These are phyloP conservation scores for Flaveria ramosissima DNA, from an alignment of 129 eudicot genomes.

Conservation along the genomic window DNA sequence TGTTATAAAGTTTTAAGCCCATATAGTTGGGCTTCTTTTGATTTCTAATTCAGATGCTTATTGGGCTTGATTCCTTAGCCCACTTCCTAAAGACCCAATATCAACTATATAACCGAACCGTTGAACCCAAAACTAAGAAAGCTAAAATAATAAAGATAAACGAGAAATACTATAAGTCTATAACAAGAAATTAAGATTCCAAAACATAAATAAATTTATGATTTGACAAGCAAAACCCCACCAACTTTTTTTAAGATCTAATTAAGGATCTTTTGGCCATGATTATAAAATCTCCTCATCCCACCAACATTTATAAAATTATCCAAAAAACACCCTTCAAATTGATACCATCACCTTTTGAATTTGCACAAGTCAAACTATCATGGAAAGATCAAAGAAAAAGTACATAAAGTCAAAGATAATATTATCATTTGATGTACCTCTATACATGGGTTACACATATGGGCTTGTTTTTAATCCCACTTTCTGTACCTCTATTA, in stretches of 20 bases:
- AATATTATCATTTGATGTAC: conserved; percentile 30
- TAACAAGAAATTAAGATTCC: conserved; percentile 2
- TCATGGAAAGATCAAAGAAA: conserved; percentile 12
- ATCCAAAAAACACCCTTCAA: conserved; percentile 11
- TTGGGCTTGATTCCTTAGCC: background rate
- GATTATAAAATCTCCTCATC: conserved; percentile 31
- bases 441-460: conserved; percentile 21
- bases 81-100: background rate
- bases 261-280: conserved; percentile 39
- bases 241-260: conserved; percentile 29
- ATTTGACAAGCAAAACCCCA: conserved; percentile 29
- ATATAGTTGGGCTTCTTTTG: background rate
- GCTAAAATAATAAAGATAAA: background rate
- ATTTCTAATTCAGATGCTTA: background rate
- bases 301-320: conserved; percentile 34
- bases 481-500: conserved; percentile 21
- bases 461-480: background rate
- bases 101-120: background rate
- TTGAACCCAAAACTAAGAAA: background rate
- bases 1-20: background rate
- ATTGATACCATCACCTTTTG: conserved; percentile 25
- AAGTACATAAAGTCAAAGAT: conserved; percentile 30
- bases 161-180: background rate
- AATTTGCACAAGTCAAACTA: conserved; percentile 34
- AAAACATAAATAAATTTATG: conserved; percentile 16